Evolutionary conservation across 2,329 filamentous ascomycete species (phyloP).

Genomic region (Beauveria scarabaeidicola): DNA sequence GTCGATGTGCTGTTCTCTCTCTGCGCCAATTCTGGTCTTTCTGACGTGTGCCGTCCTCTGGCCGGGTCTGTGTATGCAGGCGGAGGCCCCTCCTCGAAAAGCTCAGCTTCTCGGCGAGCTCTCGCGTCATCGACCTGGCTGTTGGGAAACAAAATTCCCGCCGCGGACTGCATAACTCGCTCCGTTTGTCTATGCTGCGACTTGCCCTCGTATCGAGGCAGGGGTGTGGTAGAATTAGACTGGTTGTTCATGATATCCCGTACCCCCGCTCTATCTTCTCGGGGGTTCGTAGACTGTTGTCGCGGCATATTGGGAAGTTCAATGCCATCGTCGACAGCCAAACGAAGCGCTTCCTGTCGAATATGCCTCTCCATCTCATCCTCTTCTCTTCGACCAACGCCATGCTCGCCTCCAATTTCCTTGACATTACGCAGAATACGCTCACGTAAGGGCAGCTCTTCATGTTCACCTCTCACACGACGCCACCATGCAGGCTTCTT

Average conservation of each 20-base stretch:
- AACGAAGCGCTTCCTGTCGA: constrained; percentile 24
- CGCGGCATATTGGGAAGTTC: constrained; percentile 29
- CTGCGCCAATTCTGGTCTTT: constrained; percentile 23
- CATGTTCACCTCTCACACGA: constrained; percentile 38
- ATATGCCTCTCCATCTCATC: constrained; percentile 29
- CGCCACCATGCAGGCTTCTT: constrained; percentile 61
- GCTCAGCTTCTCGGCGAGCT: constrained; percentile 28
- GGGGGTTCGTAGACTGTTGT: constrained; percentile 20
- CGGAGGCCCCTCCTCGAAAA: constrained; percentile 37
- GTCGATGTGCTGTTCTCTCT: constrained; percentile 40
- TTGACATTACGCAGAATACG: constrained; percentile 46
- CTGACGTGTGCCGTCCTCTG: constrained; percentile 19
- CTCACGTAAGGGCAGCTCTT: constrained; percentile 38
- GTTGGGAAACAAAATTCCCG: constrained; percentile 42
- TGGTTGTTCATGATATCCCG: constrained; percentile 16
- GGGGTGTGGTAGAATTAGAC: constrained; percentile 18
- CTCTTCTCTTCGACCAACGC: constrained; percentile 34
- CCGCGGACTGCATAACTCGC: constrained; percentile 33
- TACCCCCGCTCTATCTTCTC: constrained; percentile 23
- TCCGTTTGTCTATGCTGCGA: constrained; percentile 38
- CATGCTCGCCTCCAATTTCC: constrained; percentile 42
- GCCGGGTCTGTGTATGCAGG: constrained; percentile 28
- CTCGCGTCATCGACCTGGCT: constrained; percentile 21
- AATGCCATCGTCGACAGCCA: constrained; percentile 25
- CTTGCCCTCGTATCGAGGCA: constrained; percentile 30